phyloP scores from a whole-genome alignment of 805 yeast species.

The Starmerella apis region DNA sequence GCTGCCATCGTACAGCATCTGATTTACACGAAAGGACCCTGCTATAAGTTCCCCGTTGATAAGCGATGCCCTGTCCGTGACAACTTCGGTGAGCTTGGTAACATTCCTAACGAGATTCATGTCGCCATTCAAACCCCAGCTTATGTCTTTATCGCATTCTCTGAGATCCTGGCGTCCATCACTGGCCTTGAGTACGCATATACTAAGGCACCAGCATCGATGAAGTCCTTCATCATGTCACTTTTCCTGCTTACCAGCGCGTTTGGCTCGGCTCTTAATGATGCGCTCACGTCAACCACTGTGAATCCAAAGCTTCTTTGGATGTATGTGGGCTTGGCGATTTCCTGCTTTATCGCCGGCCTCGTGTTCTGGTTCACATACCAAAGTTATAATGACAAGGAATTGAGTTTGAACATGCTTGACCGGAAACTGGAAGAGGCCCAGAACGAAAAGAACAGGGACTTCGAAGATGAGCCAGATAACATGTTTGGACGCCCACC shows the following conservation, averaged over 20 bases:
- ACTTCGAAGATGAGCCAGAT: neutral
- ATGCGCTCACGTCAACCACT: slow-evolving; percentile 57
- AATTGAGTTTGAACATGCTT: slow-evolving; percentile 5
- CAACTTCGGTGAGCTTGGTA: slow-evolving; percentile 13
- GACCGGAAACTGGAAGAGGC: neutral
- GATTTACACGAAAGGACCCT: slow-evolving; percentile 62
- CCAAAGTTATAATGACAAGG: slow-evolving; percentile 26
- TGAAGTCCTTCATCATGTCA: slow-evolving; percentile 54
- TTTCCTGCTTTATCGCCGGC: slow-evolving; percentile 51
- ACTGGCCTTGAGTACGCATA: slow-evolving; percentile 80
- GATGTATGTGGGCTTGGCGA: slow-evolving; percentile 55
- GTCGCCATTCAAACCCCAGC: slow-evolving; percentile 67
- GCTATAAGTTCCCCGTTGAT: slow-evolving; percentile 49
- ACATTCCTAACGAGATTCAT: slow-evolving; percentile 45
- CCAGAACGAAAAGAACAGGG: neutral
- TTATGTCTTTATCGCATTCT: slow-evolving; percentile 58
- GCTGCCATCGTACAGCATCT: slow-evolving; percentile 66
- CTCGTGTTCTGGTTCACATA: slow-evolving; percentile 50
- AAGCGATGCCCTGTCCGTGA: slow-evolving; percentile 12
- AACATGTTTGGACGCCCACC: slow-evolving; percentile 2
- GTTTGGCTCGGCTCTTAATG: slow-evolving; percentile 66
- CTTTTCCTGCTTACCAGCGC: slow-evolving; percentile 62
- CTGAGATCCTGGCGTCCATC: slow-evolving; percentile 70
- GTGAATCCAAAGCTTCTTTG: slow-evolving; percentile 60
- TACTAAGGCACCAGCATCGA: slow-evolving; percentile 64